Percentiles rank a stretch among this genome's conserved stretches.
These are phyloP conservation scores for Colletotrichum sp. DNA, from an alignment of 2,329 filamentous ascomycete species.

Conservation along the genomic window DNA sequence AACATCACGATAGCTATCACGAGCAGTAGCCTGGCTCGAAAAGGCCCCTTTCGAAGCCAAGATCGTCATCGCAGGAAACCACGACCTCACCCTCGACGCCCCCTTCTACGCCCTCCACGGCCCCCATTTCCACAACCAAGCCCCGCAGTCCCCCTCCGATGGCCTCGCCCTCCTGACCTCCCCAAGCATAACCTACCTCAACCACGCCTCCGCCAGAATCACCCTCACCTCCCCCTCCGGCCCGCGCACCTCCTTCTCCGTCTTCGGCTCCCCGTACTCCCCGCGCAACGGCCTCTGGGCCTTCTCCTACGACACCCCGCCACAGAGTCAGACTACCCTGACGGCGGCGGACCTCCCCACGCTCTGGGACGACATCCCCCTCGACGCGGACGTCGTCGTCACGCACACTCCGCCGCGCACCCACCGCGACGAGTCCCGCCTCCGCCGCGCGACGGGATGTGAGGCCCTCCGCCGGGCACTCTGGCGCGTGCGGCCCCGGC, in stretches of 20 bases:
- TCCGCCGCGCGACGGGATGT: conserved; percentile 58
- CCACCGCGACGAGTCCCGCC: conserved; percentile 58
- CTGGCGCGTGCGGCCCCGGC: conserved; percentile 64
- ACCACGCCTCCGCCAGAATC: conserved; percentile 61
- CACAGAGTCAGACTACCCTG: background rate
- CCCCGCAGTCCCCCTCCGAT: conserved; percentile 53
- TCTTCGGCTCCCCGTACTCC: conserved; percentile 76
- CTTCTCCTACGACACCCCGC: conserved; percentile 62
- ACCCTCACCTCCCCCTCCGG: conserved; percentile 58
- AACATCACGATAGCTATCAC: conserved; percentile 48
- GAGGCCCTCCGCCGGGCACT: conserved; percentile 61
- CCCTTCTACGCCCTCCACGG: conserved; percentile 63
- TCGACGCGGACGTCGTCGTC: conserved; percentile 68
- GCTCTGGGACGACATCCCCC: conserved; percentile 68
- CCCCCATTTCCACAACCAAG: conserved; percentile 60
- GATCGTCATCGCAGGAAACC: conserved; percentile 76
- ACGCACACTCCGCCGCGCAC: conserved; percentile 72
- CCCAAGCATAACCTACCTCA: conserved; percentile 67
- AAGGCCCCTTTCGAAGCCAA: conserved; percentile 72
- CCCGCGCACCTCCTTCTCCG: conserved; percentile 64
- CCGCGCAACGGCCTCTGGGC: conserved; percentile 66
- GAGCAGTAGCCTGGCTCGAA: conserved; percentile 70
- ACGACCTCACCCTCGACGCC: conserved; percentile 75
- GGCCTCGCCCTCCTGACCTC: conserved; percentile 62
- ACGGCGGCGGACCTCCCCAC: conserved; percentile 28